phyloP scores from a whole-genome alignment of 441 rosid species.

The Viola pubescens region DNA sequence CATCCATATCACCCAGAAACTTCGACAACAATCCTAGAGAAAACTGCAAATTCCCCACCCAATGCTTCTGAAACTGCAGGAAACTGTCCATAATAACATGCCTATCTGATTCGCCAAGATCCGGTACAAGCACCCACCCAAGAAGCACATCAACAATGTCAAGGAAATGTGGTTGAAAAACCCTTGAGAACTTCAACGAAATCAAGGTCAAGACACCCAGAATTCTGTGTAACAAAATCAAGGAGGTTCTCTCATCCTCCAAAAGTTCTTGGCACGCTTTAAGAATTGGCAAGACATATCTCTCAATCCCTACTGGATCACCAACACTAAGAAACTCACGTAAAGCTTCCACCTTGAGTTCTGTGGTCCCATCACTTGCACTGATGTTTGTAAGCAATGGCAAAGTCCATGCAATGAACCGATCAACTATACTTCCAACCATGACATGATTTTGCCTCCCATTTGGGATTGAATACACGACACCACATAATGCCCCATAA shows the following conservation, averaged over 20 bases:
- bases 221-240: constrained; percentile 60
- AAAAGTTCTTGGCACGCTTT: constrained; percentile 84
- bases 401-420: constrained; percentile 84
- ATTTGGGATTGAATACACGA: constrained; percentile 67
- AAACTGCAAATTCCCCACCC: constrained; percentile 90
- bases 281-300: constrained; percentile 75
- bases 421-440: constrained; percentile 70
- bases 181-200: constrained; percentile 62
- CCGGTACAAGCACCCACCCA: constrained; percentile 95
- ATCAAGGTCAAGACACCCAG: constrained; percentile 63
- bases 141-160: constrained; percentile 92
- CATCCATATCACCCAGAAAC: constrained; percentile 93
- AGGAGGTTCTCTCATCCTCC: constrained; percentile 96
- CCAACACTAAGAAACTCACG: constrained; percentile 81
- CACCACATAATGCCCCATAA: constrained; percentile 79
- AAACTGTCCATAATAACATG: constrained; percentile 79
- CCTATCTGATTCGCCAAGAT: constrained; percentile 72
- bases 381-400: constrained; percentile 68
- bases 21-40: constrained; percentile 73
- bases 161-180: constrained; percentile 91
- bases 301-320: constrained; percentile 68
- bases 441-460: constrained; percentile 81
- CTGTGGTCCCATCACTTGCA: constrained; percentile 63
- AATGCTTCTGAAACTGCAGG: constrained; percentile 92
- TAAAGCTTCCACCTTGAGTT: constrained; percentile 68